Percentiles rank a stretch among this genome's conserved stretches.
Conservation (phyloP, 768 basidiomycete species). For the Tylopilus subfusipes region DNA sequence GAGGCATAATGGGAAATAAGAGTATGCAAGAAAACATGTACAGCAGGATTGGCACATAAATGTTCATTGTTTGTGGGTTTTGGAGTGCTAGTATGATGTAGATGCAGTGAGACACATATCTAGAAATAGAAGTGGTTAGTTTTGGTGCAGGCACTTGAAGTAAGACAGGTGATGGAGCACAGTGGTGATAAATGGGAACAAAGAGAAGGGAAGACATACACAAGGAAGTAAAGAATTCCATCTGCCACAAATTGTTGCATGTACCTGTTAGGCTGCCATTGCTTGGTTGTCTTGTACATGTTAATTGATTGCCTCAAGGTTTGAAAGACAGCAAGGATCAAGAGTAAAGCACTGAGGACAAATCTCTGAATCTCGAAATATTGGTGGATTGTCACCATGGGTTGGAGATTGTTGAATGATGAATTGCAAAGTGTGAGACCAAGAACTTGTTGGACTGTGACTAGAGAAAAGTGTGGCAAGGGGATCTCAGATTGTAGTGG, state of each 20-base stretch:
- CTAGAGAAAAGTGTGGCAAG: neutral
- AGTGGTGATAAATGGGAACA: too few species aligned
- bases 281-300: neutral
- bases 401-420: neutral
- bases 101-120: neutral
- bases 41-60: neutral
- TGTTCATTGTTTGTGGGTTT: neutral
- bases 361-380: neutral
- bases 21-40: neutral
- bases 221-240: conserved; percentile 6
- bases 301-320: neutral
- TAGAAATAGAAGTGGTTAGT: neutral
- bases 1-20: neutral
- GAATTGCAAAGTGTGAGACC: neutral
- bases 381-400: neutral
- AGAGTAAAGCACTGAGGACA: neutral
- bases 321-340: neutral
- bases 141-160: neutral
- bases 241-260: conserved; percentile 1
- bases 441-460: neutral
- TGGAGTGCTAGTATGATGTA: neutral
- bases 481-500: neutral
- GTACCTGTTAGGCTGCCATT: neutral
- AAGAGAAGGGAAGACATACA: conserved; percentile 1
- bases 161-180: too few species aligned